Percentiles rank a stretch among this genome's conserved stretches.
Evolutionary conservation across 371 early-diverging fungal species (phyloP).

Genomic region (Smittium culicis): DNA sequence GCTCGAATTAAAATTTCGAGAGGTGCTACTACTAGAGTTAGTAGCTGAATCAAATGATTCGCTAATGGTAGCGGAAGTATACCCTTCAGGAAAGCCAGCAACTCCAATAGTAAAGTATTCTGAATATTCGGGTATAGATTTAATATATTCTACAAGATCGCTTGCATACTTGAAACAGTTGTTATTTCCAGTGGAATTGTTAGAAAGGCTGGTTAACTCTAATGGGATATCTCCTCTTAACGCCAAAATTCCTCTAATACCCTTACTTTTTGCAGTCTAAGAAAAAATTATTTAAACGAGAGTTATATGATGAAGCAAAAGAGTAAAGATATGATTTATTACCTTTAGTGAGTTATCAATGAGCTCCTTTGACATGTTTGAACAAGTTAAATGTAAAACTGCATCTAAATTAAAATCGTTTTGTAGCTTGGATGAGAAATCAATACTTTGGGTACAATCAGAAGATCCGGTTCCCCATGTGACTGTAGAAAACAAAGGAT

Average conservation of each 20-base stretch:
- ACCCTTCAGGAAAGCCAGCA: slow-evolving; percentile 94
- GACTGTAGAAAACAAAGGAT: slow-evolving; percentile 81
- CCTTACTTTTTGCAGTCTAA: slow-evolving; percentile 64
- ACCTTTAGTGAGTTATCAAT: slow-evolving; percentile 66
- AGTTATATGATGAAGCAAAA: neutral
- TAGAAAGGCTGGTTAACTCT: slow-evolving; percentile 56
- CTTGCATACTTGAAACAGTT: slow-evolving; percentile 56
- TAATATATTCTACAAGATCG: slow-evolving; percentile 85
- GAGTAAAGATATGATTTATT: slow-evolving; percentile 2
- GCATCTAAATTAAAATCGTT: slow-evolving; percentile 72
- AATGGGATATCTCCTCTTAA: slow-evolving; percentile 64
- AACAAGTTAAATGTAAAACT: slow-evolving; percentile 92
- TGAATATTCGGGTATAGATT: slow-evolving; percentile 47
- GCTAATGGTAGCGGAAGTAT: slow-evolving; percentile 26
- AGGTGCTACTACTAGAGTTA: slow-evolving; percentile 50
- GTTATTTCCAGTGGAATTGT: slow-evolving; percentile 41
- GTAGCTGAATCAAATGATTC: slow-evolving; percentile 53
- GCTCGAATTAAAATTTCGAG: too few relatives aligned
- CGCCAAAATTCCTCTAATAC: slow-evolving; percentile 87
- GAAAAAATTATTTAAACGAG: neutral
- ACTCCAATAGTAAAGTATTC: slow-evolving; percentile 93
- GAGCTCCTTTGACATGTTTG: slow-evolving; percentile 81
- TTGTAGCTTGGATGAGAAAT: slow-evolving; percentile 70
- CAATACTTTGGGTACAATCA: slow-evolving; percentile 69
- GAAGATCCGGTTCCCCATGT: slow-evolving; percentile 96